Evolutionary conservation across 2,329 filamentous ascomycete species (phyloP).

Genomic region (Pseudogymnoascus sp.): DNA sequence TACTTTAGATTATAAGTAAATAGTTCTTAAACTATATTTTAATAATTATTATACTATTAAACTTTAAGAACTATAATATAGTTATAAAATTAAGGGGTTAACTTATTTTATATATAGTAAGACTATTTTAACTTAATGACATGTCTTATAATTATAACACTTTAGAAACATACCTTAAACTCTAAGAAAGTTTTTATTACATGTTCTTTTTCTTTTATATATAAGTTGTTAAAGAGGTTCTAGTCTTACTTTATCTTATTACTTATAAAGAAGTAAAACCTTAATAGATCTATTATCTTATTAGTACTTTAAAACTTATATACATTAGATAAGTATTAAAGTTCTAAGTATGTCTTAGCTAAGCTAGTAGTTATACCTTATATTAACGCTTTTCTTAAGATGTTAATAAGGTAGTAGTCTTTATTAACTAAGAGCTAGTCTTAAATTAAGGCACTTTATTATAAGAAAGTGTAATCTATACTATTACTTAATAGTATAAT

Average conservation of each 20-base stretch:
- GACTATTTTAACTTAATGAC: background rate
- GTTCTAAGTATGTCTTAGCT: background rate
- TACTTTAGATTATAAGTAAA: background rate
- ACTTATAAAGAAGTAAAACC: too few species aligned
- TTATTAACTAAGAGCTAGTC: background rate
- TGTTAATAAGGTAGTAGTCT: background rate
- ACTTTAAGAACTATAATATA: background rate
- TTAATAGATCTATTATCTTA: too few species aligned
- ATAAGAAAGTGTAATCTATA: too few species aligned
- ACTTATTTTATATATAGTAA: background rate
- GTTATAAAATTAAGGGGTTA: background rate
- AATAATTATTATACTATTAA: background rate
- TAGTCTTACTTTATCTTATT: too few species aligned
- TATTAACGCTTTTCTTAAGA: background rate
- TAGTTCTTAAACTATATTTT: background rate
- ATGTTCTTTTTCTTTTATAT: background rate
- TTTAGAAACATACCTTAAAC: too few species aligned
- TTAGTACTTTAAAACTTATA: too few species aligned
- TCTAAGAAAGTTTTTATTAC: too few species aligned
- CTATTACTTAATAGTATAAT: too few species aligned
- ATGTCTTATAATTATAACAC: too few species aligned
- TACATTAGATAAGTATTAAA: too few species aligned
- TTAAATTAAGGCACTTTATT: too few species aligned
- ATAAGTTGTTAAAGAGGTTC: background rate
- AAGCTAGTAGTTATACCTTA: background rate